Base-by-base conservation (phyloP, 2,329 filamentous ascomycete species). In the Blumeria graminis region DNA sequence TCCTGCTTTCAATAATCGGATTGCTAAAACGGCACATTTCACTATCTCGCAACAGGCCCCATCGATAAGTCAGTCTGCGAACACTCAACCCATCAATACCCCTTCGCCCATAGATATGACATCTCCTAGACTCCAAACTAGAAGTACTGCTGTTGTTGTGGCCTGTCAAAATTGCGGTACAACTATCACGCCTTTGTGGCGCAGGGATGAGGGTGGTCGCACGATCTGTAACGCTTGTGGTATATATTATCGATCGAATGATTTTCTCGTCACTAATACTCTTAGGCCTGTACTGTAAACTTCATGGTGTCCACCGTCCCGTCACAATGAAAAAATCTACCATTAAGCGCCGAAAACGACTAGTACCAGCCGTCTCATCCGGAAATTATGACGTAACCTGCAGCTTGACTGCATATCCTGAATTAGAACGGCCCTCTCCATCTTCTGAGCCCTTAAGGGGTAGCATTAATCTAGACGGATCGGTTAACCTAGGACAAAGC, bases 311-410 rank as follows among this genome's bases (percentile, higher is more conserved):
- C 34, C 90, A 95, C 68, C 78, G 92, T 45, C 92, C 92, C 0
- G 86, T 92, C 5, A 87, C 87, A n/a, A 96, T 98, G 92, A 98
- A 96, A 70, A 96, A 95, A 69, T 84, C 87, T 3, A 85, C 94
- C 32, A 98, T 98, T 68, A 96, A 98, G 70, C 80, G 92, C 60
- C 77, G 92, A 59, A 96, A 96, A 74, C 82, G 92, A 58, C 88
- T 96, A 6, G 89, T 96, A 46, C 89, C 90, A 16, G 87, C 85
- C 16, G 71, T 76, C 53, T 74, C 72, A 16, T 68, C 68, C 2
- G 62, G 62, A 0, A 70, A 71, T 55, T 66, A 65, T 32, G 76
- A 80, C 35, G 72, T 69, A 6, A 69, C 71, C 11, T 61, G 56
- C 55, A 63, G 59, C 39, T 59, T 63, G 8, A 62, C 63, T 55